Evolutionary conservation across 768 basidiomycete genomes (phyloP).

Genomic region (Cystobasidium onofrii): DNA sequence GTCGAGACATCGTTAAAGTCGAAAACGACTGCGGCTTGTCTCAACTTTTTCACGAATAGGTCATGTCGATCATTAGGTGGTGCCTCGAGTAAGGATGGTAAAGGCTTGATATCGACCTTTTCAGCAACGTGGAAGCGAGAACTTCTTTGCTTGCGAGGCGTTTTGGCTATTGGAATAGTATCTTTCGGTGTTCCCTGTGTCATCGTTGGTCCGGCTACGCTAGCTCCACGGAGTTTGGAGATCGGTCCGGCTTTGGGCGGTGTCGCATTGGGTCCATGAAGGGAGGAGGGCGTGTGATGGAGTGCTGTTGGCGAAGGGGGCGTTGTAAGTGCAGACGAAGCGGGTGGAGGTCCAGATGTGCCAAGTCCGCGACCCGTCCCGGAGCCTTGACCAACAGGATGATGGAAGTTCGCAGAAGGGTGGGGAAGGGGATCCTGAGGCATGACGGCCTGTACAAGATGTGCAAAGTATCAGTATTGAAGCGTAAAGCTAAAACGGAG

Average conservation of each 20-base stretch:
- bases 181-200: constrained; percentile 68
- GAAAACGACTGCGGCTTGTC: constrained; percentile 92
- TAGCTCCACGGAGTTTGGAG: constrained; percentile 41
- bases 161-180: constrained; percentile 92
- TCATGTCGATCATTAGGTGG: constrained; percentile 76
- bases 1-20: constrained; percentile 97
- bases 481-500: neutral
- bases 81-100: constrained; percentile 86
- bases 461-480: constrained; percentile 1
- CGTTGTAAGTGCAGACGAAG: constrained; percentile 18
- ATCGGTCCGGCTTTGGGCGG: constrained; percentile 46
- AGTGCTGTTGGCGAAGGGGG: constrained; percentile 27
- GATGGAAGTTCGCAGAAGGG: constrained; percentile 44
- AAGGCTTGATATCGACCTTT: constrained; percentile 87
- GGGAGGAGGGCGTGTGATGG: constrained; percentile 37
- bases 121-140: constrained; percentile 93
- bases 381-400: constrained; percentile 43
- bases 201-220: neutral
- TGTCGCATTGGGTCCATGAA: constrained; percentile 42
- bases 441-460: constrained; percentile 45
- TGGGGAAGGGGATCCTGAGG: constrained; percentile 47
- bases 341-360: constrained; percentile 25
- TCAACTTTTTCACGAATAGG: constrained; percentile 86
- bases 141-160: constrained; percentile 93
- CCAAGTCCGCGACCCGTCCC: constrained; percentile 12